Percentiles rank a stretch among this genome's conserved stretches.
Evolutionary conservation across 257 asterid species (phyloP).

Genomic region (Solanum tarapatanum): DNA sequence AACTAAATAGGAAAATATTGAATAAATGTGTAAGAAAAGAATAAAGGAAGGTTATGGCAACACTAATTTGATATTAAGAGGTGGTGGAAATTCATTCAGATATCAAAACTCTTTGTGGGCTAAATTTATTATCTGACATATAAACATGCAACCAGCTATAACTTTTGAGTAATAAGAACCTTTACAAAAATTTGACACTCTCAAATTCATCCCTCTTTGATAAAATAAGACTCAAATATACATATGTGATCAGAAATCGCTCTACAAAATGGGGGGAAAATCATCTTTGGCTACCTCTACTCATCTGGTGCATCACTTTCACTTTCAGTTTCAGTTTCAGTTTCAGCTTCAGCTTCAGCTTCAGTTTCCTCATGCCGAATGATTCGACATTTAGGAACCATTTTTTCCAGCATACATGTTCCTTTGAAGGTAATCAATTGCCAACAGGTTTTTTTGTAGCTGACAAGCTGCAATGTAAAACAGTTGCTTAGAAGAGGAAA

Average conservation of each 20-base stretch:
- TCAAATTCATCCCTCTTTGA: neutral
- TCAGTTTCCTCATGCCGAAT: conserved; percentile 34
- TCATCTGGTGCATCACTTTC: conserved; percentile 17
- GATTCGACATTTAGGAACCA: conserved; percentile 56
- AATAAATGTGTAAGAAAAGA: neutral
- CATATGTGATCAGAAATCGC: neutral
- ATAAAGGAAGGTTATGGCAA: neutral
- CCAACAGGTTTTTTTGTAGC: conserved; percentile 71
- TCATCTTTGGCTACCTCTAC: neutral
- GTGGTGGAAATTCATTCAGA: neutral
- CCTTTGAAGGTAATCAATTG: conserved; percentile 83
- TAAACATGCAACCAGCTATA: neutral
- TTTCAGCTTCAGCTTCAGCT: neutral
- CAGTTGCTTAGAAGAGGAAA: neutral
- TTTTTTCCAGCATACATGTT: conserved; percentile 74
- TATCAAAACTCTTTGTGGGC: neutral
- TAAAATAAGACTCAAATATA: neutral
- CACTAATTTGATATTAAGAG: neutral
- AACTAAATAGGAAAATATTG: neutral
- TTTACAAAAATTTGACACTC: neutral
- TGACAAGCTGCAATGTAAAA: conserved; percentile 45
- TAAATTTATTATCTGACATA: neutral
- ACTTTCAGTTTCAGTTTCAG: conserved; percentile 12
- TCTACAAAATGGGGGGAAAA: neutral
- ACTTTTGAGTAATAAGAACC: neutral